Percentiles rank a stretch among this genome's conserved stretches.
Evolutionary conservation across 129 eudicot genomes (phyloP).

Genomic region (Centaurea solstitialis): DNA sequence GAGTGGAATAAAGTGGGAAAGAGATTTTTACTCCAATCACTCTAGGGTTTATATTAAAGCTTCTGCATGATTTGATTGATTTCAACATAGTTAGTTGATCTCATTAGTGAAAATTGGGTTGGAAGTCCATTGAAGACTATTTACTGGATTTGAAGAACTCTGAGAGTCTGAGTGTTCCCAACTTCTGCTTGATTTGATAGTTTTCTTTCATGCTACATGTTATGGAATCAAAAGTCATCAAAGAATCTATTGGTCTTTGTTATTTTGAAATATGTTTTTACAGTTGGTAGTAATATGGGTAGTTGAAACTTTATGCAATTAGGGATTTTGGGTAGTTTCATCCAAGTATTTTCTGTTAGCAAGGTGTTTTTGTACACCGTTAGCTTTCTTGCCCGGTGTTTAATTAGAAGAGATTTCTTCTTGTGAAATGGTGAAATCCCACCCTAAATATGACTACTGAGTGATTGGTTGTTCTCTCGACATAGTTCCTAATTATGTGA

Average conservation of each 20-base stretch:
- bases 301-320: not conserved
- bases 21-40: not conserved
- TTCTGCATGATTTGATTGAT: not conserved
- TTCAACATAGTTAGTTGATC: not conserved
- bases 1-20: not conserved
- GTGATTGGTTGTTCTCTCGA: not conserved
- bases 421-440: not conserved
- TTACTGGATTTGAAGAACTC: not conserved
- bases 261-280: not conserved
- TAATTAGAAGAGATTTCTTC: not conserved
- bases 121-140: not conserved
- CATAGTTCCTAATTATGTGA: not conserved
- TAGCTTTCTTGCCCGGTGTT: conserved; percentile 6
- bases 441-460: not conserved
- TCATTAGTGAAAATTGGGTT: not conserved
- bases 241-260: not conserved
- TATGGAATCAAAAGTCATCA: not conserved
- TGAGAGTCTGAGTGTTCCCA: not conserved
- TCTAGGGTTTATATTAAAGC: not conserved
- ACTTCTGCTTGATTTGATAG: conserved; percentile 11
- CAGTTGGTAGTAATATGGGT: not conserved
- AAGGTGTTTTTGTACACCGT: not conserved
- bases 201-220: not conserved
- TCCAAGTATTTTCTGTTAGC: not conserved
- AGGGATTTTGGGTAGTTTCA: not conserved